Base-by-base conservation (phyloP, 768 basidiomycete species). In the Clavulina sp. region DNA sequence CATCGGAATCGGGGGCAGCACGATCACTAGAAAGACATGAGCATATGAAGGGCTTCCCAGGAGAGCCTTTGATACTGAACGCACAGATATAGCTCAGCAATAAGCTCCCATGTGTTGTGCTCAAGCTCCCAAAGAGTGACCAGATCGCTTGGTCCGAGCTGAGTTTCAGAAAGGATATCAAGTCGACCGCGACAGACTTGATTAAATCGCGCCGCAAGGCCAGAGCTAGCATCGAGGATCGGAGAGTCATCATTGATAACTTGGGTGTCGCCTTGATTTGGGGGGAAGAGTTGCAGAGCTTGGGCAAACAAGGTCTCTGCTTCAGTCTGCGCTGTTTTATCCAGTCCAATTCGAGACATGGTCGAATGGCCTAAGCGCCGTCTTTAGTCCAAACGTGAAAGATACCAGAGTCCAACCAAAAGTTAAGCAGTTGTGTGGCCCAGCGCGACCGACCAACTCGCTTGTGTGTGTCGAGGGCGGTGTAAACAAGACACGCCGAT, bases 1-100 rank as follows among this genome's bases (percentile, higher is more conserved):
- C 64, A 1, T 65, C 59, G 3, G 68, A 64, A n/a, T 68, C 63
- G 40, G 76, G 73, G 0, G 75, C 78, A 69, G 81, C 84, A 41
- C 84, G 75, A 21, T 77, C 73, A n/a, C 84, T 82, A 57, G 19
- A 13, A 30, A 46, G 9, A n/a, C 23, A 52, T 49, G 43, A 55
- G 9, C 55, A 52, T 4, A 54, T 53, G 52, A 3, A 21, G 41
- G 4, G 5, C 21, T 19, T 23, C 43, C 44, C 41, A 5, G 32
- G 29, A 52, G 32, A 26, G 23, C 33, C 32, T 41, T 23, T 38
- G 5, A n/a, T 49, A 46, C 28, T 19, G 16, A 31, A 52, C 61
- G 44, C 16, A 62, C 61, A 52, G 19, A 55, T 61, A 62, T 21
- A 63, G 59, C 0, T 59, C 51, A n/a, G 59, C 59, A 0, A 63